Base-by-base conservation (phyloP, 2,329 filamentous ascomycete genomes). In the Macroventuria anomochaeta region DNA sequence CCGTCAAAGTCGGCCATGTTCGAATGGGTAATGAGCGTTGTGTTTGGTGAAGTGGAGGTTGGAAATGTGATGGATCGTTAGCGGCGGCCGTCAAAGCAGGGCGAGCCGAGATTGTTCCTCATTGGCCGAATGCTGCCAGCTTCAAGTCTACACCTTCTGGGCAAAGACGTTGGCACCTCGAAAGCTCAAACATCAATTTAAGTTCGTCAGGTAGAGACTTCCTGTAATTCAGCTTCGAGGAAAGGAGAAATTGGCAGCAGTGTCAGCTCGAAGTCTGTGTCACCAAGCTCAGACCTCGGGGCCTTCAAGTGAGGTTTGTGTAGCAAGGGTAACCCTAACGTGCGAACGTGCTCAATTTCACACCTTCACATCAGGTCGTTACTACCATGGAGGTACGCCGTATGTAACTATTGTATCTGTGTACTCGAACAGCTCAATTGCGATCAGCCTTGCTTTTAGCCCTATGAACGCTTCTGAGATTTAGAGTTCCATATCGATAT, bases 1-100 rank as follows among this genome's bases (percentile, higher is more conserved):
- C 69, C 63, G 60, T 80, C 62, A 55, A 77, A 77, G 54, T 66
- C 52, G 15, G 65, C 59, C 71, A 74, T 73, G 7, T 31, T 39
- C 37, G 32, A 12, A 26, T 18, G 26, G 36, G n/a, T 32, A 20
- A 31, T 23, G 36, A 43, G 40, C 26, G 46, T 15, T 20, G 51
- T 46, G 54, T 46, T 39, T 37, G 46, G 7, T 28, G 28, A 34
- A 37, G 51, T 43, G 55, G 58, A 59, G 57, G 61, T 55, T 44
- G 53, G 55, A 58, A 58, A 57, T 57, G 50, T 57, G 59, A 58
- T 53, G 57, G 55, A 57, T 58, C 42, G 56, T 61, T 63, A 56
- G 55, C 54, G 55, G 51, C 55, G 55, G 55, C 23, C 33, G 32
- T 53, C 47, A 33, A 39, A 34, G 41, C 37, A 51, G 37, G 51